These are phyloP conservation scores for Fragaria vesca DNA, from an alignment of 306 rosid species.

Conservation along the genomic window DNA sequence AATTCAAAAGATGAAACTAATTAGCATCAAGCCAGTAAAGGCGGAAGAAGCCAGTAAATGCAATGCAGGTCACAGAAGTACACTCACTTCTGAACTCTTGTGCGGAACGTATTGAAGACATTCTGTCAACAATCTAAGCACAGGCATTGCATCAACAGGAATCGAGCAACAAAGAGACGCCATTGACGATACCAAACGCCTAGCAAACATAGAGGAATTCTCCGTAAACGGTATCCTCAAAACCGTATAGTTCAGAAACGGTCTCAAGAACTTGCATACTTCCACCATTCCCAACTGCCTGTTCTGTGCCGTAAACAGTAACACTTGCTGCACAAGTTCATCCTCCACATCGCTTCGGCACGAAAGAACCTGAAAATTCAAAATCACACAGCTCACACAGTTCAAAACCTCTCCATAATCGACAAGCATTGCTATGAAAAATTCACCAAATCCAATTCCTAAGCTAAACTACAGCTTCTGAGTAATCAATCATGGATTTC, in stretches of 20 bases:
- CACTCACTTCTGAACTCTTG: slow-evolving; percentile 62
- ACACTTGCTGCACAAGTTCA: slow-evolving; percentile 79
- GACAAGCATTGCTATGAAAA: neutral
- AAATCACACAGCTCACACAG: slow-evolving; percentile 16
- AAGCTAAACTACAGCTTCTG: neutral
- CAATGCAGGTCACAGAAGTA: too few relatives aligned
- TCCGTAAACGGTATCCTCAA: slow-evolving; percentile 52
- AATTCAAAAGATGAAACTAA: slow-evolving; percentile 14
- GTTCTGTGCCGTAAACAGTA: slow-evolving; percentile 57
- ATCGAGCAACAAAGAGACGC: slow-evolving; percentile 68
- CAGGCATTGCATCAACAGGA: slow-evolving; percentile 62
- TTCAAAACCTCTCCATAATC: slow-evolving; percentile 10
- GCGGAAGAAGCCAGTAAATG: too few relatives aligned
- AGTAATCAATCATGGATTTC: neutral
- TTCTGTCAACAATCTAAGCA: slow-evolving; percentile 59
- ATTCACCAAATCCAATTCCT: neutral
- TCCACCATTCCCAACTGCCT: slow-evolving; percentile 56
- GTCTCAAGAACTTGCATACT: slow-evolving; percentile 71
- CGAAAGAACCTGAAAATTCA: slow-evolving; percentile 48
- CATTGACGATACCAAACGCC: slow-evolving; percentile 59
- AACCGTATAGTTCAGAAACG: slow-evolving; percentile 57
- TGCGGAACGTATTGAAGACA: slow-evolving; percentile 53
- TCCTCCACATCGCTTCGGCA: slow-evolving; percentile 67
- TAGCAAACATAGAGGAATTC: slow-evolving; percentile 46
- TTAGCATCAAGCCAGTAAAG: neutral